phyloP scores from a whole-genome alignment of 2,329 filamentous ascomycete genomes.

The Chalara sp. region DNA sequence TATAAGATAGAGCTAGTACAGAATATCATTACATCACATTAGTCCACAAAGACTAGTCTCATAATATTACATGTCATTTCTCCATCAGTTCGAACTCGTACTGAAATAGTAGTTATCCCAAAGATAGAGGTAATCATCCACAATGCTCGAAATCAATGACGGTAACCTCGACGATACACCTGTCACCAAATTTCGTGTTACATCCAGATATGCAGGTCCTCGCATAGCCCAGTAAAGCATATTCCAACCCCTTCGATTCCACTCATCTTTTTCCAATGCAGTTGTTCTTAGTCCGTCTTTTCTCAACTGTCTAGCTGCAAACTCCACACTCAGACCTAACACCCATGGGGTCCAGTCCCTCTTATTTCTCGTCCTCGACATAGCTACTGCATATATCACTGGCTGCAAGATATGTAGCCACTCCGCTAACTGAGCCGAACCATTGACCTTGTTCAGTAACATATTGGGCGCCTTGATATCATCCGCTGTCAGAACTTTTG shows the following conservation, averaged over 20 bases:
- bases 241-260: slow-evolving; percentile 79
- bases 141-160: slow-evolving; percentile 73
- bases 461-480: slow-evolving; percentile 90
- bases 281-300: slow-evolving; percentile 63
- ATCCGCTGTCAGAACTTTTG: slow-evolving; percentile 87
- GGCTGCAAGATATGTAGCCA: slow-evolving; percentile 87
- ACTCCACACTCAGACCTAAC: slow-evolving; percentile 77
- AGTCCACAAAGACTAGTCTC: no score
- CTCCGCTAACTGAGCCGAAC: slow-evolving; percentile 70
- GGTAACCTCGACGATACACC: slow-evolving; percentile 34
- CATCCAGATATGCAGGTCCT: slow-evolving; percentile 91
- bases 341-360: slow-evolving; percentile 90
- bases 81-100: slow-evolving; percentile 23
- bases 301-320: slow-evolving; percentile 77
- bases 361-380: slow-evolving; percentile 63
- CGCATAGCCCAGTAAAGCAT: slow-evolving; percentile 96
- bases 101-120: slow-evolving; percentile 97
- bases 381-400: slow-evolving; percentile 75
- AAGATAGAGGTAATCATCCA: slow-evolving; percentile 95
- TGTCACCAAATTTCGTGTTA: slow-evolving; percentile 69
- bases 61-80: not conserved
- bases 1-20: no score
- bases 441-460: slow-evolving; percentile 76
- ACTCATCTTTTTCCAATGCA: slow-evolving; percentile 81
- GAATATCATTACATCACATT: no score